Conservation (phyloP, 2,329 filamentous ascomycete genomes). For the Claviceps sp. region DNA sequence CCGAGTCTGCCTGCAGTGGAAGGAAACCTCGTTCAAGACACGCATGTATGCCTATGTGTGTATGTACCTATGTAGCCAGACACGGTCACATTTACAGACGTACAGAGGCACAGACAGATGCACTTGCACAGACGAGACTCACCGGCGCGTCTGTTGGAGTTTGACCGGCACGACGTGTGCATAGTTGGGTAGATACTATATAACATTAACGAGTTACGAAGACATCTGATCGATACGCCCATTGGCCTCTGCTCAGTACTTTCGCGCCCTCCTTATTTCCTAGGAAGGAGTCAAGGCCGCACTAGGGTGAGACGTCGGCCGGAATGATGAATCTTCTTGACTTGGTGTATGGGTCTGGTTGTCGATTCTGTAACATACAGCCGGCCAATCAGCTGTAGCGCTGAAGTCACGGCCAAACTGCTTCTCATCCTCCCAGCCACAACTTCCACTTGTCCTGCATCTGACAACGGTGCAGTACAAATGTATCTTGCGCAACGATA, state of each 20-base stretch:
- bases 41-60: neutral
- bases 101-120: neutral
- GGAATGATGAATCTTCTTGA: neutral
- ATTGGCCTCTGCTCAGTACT: neutral
- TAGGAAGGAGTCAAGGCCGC: neutral
- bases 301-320: neutral
- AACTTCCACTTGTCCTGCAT: neutral
- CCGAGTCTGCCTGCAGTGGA: neutral
- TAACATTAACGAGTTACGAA: no score
- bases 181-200: neutral
- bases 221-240: neutral
- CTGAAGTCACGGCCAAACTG: neutral
- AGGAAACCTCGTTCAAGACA: neutral
- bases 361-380: conserved; percentile 2
- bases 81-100: neutral
- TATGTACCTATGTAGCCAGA: neutral
- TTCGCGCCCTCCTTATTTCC: neutral
- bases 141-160: neutral
- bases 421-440: neutral
- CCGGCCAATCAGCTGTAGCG: neutral
- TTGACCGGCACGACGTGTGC: neutral
- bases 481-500: no score
- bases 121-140: neutral
- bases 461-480: neutral
- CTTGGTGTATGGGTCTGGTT: neutral